A percentile compares a stretch with the other conserved stretches of the same genome.
Conservation (phyloP, 345 rosid species). For the Excoecaria agallocha region DNA sequence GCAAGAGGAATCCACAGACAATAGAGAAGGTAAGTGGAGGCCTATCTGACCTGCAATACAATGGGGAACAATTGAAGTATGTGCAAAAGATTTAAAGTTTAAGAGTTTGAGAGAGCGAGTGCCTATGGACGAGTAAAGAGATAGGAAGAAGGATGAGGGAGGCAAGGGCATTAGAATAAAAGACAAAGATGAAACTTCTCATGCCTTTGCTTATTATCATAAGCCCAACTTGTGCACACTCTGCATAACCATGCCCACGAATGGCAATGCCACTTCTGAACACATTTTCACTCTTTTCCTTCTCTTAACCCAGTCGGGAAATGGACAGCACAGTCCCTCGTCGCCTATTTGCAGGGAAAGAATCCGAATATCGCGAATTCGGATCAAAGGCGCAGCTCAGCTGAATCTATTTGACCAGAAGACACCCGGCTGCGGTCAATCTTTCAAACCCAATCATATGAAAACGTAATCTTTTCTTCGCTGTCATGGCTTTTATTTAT, state of each 20-base stretch:
- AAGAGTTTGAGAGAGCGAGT: not conserved
- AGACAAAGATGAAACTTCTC: slow-evolving; percentile 45
- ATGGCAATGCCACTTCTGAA: slow-evolving; percentile 28
- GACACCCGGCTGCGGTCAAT: not conserved
- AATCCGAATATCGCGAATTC: too few species aligned
- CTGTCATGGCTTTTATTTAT: too few species aligned
- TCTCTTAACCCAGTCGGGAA: not conserved
- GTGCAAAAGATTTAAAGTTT: not conserved
- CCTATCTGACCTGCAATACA: slow-evolving; percentile 38
- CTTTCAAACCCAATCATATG: too few species aligned
- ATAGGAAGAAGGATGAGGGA: slow-evolving; percentile 52
- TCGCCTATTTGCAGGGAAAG: too few species aligned
- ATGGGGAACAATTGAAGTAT: not conserved
- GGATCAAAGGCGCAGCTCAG: not conserved
- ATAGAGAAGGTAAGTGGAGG: slow-evolving; percentile 47
- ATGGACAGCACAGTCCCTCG: too few species aligned
- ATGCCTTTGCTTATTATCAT: slow-evolving; percentile 54
- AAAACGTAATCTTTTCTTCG: too few species aligned
- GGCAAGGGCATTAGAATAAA: slow-evolving; percentile 61
- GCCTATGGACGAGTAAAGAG: slow-evolving; percentile 53
- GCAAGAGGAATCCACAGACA: slow-evolving; percentile 45
- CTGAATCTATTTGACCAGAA: not conserved
- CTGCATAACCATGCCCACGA: slow-evolving; percentile 55
- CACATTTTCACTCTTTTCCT: slow-evolving; percentile 18
- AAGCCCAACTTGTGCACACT: slow-evolving; percentile 59